A percentile compares a stretch with the other conserved stretches of the same genome.
phyloP scores from a whole-genome alignment of 306 rosid species.

The Acacia melanoxylon region DNA sequence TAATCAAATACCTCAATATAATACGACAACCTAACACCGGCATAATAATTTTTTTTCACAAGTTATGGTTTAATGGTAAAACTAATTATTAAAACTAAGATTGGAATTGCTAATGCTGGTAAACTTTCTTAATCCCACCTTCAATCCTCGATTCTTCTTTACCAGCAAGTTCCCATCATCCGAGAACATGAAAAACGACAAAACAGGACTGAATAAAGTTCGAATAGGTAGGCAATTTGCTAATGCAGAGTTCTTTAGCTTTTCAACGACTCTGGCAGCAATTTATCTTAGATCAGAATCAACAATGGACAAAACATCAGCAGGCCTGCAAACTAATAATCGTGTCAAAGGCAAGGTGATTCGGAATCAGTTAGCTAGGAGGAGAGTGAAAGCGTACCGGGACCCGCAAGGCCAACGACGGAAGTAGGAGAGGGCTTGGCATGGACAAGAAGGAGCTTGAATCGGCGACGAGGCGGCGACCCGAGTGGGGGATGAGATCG shows the following conservation, averaged over 20 bases:
- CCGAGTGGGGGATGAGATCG: too few relatives aligned
- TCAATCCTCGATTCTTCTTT: background rate
- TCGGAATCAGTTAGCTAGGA: background rate
- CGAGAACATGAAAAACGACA: background rate
- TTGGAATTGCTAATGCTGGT: too few relatives aligned
- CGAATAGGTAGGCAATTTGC: slow-evolving; percentile 32
- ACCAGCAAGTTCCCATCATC: background rate
- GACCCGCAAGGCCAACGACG: slow-evolving; percentile 61
- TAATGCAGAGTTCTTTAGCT: slow-evolving; percentile 49
- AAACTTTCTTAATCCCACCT: too few relatives aligned
- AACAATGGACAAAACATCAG: slow-evolving; percentile 55
- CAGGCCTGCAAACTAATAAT: slow-evolving; percentile 38
- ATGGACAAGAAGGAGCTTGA: slow-evolving; percentile 64
- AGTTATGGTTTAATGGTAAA: too few relatives aligned
- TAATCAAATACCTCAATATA: too few relatives aligned
- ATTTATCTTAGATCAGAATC: slow-evolving; percentile 52
- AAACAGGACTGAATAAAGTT: background rate
- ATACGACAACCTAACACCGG: too few relatives aligned
- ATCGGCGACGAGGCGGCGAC: too few relatives aligned
- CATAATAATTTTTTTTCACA: too few relatives aligned
- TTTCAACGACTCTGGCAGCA: slow-evolving; percentile 32
- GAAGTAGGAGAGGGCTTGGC: slow-evolving; percentile 52
- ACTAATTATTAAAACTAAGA: too few relatives aligned
- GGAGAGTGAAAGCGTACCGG: slow-evolving; percentile 38
- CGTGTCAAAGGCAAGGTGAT: background rate